phyloP scores from a whole-genome alignment of 192 early-diverging fungal genomes.

The Paraglomus occultum region DNA sequence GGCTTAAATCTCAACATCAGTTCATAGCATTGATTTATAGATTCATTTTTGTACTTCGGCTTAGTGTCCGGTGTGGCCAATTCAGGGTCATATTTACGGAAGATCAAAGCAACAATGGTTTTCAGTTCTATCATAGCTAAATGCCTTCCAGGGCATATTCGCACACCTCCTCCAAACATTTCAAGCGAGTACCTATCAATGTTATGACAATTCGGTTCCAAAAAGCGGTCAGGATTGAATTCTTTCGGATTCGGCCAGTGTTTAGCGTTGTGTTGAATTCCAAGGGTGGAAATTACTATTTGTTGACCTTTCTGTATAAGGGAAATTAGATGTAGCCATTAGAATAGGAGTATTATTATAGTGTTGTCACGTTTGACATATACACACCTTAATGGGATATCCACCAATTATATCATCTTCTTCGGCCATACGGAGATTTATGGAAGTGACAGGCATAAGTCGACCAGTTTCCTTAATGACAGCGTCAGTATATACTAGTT shows the following conservation, averaged over 20 bases:
- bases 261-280: neutral
- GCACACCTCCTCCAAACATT: neutral
- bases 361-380: too few relatives aligned
- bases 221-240: neutral
- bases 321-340: neutral
- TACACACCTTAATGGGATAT: neutral
- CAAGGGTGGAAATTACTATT: neutral
- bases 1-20: slow-evolving; percentile 4
- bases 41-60: neutral
- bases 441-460: neutral
- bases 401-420: neutral
- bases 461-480: neutral
- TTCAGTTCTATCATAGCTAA: slow-evolving; percentile 8
- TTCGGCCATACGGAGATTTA: neutral
- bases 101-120: neutral
- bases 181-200: neutral
- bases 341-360: too few relatives aligned
- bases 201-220: neutral
- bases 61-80: neutral
- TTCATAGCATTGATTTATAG: neutral
- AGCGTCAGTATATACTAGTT: neutral
- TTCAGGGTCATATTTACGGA: slow-evolving; percentile 21
- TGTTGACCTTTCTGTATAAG: neutral
- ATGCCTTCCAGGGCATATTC: neutral
- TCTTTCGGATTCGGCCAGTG: neutral